Percentiles rank a stretch among this genome's conserved stretches.
Evolutionary conservation across 225 moss, liverwort and hornwort species (phyloP).

Genomic region (Asterella californica): DNA sequence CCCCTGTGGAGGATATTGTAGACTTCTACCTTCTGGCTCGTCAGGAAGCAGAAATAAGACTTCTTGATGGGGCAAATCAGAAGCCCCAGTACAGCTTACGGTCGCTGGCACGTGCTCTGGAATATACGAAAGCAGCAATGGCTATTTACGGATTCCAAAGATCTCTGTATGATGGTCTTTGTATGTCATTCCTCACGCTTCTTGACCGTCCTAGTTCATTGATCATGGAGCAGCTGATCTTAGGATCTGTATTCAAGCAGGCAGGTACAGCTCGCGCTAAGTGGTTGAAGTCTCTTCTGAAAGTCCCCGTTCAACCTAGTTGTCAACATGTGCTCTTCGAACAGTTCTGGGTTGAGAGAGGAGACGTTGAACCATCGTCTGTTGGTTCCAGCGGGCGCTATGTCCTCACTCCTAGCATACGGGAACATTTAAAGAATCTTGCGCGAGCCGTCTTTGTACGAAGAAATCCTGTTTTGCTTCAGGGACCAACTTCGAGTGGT

Average conservation of each 20-base stretch:
- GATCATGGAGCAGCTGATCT: constrained; percentile 83
- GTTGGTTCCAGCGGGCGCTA: constrained; percentile 64
- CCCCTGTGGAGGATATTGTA: constrained; percentile 90
- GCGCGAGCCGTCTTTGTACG: constrained; percentile 90
- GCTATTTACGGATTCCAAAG: constrained; percentile 83
- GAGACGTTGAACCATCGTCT: constrained; percentile 56
- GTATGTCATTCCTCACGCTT: constrained; percentile 95
- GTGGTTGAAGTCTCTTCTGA: constrained; percentile 75
- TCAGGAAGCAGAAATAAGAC: constrained; percentile 69
- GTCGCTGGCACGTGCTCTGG: constrained; percentile 84
- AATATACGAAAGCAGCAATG: constrained; percentile 87
- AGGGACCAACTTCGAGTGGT: constrained; percentile 98
- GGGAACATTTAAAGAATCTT: constrained; percentile 91
- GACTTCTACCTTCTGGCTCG: constrained; percentile 79
- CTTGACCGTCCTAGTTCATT: constrained; percentile 79
- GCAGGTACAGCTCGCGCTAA: constrained; percentile 56
- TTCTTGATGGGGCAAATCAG: constrained; percentile 89
- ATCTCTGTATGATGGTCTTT: constrained; percentile 90
- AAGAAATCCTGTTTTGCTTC: constrained; percentile 86
- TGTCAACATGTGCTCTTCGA: constrained; percentile 79
- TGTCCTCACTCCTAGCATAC: constrained; percentile 79
- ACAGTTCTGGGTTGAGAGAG: constrained; percentile 92
- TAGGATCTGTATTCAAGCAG: constrained; percentile 63
- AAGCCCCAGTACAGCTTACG: constrained; percentile 95
- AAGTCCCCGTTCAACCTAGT: constrained; percentile 80